Evolutionary conservation across 768 basidiomycete genomes (phyloP).

Genomic region (Collybia mongolica): DNA sequence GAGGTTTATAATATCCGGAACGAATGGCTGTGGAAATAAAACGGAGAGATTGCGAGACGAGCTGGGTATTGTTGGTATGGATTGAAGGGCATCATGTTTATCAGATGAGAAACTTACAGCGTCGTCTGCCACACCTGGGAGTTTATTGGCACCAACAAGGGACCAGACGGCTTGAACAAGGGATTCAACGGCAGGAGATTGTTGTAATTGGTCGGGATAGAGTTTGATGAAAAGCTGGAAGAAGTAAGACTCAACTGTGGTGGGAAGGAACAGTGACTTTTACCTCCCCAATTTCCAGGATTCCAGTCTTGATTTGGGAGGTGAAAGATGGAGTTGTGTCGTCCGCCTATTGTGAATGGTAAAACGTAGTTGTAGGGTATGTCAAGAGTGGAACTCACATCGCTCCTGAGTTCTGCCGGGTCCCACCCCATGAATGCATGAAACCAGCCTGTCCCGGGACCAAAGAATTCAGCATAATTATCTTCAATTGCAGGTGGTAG

Average conservation of each 20-base stretch:
- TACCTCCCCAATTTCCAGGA: constrained; percentile 91
- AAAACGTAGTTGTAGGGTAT: constrained; percentile 7
- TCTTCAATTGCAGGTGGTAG: constrained; percentile 95
- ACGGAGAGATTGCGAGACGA: constrained; percentile 87
- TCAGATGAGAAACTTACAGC: constrained; percentile 41
- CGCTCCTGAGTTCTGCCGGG: constrained; percentile 60
- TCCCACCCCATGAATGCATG: constrained; percentile 83
- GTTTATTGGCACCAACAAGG: constrained; percentile 70
- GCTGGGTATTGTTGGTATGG: constrained; percentile 33
- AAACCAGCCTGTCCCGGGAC: constrained; percentile 65
- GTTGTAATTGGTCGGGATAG: constrained; percentile 74
- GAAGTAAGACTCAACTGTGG: background rate
- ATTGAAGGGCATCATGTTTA: background rate
- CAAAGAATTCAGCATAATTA: constrained; percentile 80
- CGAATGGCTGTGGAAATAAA: constrained; percentile 94
- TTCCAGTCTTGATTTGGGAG: constrained; percentile 85
- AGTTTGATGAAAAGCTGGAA: constrained; percentile 75
- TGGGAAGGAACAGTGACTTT: background rate
- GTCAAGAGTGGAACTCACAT: constrained; percentile 46
- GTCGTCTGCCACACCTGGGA: constrained; percentile 74
- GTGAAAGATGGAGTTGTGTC: constrained; percentile 82
- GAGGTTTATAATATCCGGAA: constrained; percentile 73
- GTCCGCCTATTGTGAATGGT: constrained; percentile 54
- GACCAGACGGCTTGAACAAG: constrained; percentile 92
- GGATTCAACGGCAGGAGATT: constrained; percentile 59